A percentile compares a stretch with the other conserved stretches of the same genome.
These are phyloP conservation scores for Areca catechu DNA, from an alignment of 176 grass and related monocot species.

Conservation along the genomic window DNA sequence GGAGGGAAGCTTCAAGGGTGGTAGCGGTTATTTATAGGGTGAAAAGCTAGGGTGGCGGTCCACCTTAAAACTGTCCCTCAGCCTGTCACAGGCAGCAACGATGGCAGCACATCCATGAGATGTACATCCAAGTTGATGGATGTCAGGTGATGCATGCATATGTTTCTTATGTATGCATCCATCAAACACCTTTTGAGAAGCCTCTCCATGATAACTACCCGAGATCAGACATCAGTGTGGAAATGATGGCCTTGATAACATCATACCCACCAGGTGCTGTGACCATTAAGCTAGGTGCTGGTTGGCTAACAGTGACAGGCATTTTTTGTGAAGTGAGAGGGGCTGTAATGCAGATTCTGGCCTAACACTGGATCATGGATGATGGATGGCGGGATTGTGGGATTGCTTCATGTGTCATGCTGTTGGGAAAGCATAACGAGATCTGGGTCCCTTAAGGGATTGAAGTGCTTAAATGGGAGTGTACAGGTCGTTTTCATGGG, in stretches of 20 bases:
- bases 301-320: constrained; percentile 10
- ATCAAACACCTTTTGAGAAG: constrained; percentile 19
- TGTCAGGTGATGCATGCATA: background rate
- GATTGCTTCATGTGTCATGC: background rate
- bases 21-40: constrained; percentile 1
- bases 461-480: background rate
- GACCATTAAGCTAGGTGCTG: background rate
- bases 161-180: constrained; percentile 3
- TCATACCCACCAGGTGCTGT: background rate
- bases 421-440: background rate
- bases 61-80: background rate
- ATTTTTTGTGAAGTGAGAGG: constrained; percentile 1
- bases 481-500: too few relatives aligned
- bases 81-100: too few relatives aligned
- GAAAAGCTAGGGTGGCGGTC: background rate
- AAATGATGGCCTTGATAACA: background rate
- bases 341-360: too few relatives aligned
- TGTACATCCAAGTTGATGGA: background rate
- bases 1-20: background rate
- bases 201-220: constrained; percentile 21
- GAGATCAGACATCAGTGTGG: constrained; percentile 1
- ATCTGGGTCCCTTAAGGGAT: background rate
- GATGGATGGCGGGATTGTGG: too few relatives aligned
- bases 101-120: background rate
- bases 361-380: too few relatives aligned